phyloP scores from a whole-genome alignment of 2,329 filamentous ascomycete species.

The Verticillium klebahnii region DNA sequence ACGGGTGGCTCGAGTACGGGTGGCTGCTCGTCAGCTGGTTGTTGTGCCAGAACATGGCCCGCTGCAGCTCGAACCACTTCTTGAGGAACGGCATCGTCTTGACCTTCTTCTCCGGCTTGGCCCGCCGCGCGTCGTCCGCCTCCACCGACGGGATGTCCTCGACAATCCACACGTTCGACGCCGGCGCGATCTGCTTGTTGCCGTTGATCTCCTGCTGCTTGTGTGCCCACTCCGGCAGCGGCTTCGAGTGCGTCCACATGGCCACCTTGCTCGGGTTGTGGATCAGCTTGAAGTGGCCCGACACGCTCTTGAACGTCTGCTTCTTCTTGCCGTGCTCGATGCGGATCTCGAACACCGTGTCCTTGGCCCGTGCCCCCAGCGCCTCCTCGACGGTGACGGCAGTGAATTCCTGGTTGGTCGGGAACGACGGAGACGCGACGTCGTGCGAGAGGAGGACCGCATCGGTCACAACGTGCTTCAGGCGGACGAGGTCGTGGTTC shows the following conservation, averaged over 20 bases:
- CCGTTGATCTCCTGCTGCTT: constrained; percentile 99
- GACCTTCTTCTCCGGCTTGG: constrained; percentile 71
- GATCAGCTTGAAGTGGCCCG: constrained; percentile 92
- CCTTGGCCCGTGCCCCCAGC: constrained; percentile 69
- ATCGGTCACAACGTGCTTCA: constrained; percentile 83
- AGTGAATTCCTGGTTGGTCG: constrained; percentile 98
- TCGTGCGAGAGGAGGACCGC: constrained; percentile 88
- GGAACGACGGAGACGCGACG: constrained; percentile 91
- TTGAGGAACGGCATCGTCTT: constrained; percentile 83
- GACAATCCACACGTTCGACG: constrained; percentile 91
- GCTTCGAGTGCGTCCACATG: constrained; percentile 96
- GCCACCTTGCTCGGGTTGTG: constrained; percentile 94
- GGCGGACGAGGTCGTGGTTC: constrained; percentile 80
- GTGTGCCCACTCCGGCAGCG: constrained; percentile 95
- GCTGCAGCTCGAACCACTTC: constrained; percentile 95
- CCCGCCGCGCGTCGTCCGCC: constrained; percentile 65
- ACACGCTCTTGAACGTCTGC: constrained; percentile 84
- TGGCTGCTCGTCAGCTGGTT: constrained; percentile 96
- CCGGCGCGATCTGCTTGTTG: constrained; percentile 88
- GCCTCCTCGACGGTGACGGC: constrained; percentile 71
- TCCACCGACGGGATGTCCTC: constrained; percentile 84
- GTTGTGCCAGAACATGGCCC: constrained; percentile 99
- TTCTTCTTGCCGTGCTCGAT: constrained; percentile 79
- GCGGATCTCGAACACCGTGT: constrained; percentile 88
- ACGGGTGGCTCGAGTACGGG: constrained; percentile 89